Conservation (phyloP, 208 protist species). For the Leishmania lainsoni region DNA sequence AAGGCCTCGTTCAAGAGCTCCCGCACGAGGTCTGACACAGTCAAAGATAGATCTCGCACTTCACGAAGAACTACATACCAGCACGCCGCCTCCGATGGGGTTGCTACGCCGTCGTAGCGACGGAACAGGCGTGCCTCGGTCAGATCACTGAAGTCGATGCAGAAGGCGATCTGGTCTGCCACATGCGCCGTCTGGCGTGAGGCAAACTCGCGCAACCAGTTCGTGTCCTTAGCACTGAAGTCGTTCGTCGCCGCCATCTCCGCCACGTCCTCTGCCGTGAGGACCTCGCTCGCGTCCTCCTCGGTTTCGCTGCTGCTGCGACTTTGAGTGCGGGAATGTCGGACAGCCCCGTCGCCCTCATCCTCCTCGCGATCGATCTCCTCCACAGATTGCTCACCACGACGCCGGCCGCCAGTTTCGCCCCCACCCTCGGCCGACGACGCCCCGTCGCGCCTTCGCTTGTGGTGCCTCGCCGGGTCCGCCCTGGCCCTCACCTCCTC, state of each 20-base stretch:
- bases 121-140: constrained; percentile 55
- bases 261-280: constrained; percentile 72
- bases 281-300: constrained; percentile 46
- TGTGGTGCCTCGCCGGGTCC: constrained; percentile 1
- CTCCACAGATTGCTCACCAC: constrained; percentile 15
- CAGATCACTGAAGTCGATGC: constrained; percentile 75
- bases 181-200: constrained; percentile 27
- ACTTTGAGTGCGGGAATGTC: background rate
- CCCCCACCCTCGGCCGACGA: background rate
- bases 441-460: constrained; percentile 15
- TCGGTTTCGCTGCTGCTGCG: constrained; percentile 5
- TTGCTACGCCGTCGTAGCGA: constrained; percentile 11
- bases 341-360: background rate
- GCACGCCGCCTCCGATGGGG: background rate
- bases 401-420: background rate
- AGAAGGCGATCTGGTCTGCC: constrained; percentile 61
- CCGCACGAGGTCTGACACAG: constrained; percentile 30
- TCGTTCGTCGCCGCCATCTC: constrained; percentile 85
- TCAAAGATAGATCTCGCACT: constrained; percentile 17
- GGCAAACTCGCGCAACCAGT: constrained; percentile 75
- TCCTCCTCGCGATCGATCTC: constrained; percentile 33
- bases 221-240: constrained; percentile 65
- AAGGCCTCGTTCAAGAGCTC: constrained; percentile 28
- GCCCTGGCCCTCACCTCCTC: constrained; percentile 36
- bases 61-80: constrained; percentile 54